Evolutionary conservation across 73 alveolate species (phyloP).

Genomic region (Blepharisma japonicum): DNA sequence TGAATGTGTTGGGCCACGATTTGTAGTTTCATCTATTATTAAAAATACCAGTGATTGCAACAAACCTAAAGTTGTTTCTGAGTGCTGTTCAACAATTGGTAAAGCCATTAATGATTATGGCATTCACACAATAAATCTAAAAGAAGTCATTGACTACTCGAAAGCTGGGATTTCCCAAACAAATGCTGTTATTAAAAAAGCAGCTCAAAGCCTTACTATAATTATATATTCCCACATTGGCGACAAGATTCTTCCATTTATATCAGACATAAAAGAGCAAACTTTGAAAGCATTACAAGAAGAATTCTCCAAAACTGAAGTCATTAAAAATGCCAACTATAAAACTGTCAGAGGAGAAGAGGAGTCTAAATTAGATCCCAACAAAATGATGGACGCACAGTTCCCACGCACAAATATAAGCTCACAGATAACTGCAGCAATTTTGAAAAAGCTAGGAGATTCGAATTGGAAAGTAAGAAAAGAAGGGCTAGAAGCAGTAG

Average conservation of each 20-base stretch:
- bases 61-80: slow-evolving; percentile 66
- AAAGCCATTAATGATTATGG: slow-evolving; percentile 65
- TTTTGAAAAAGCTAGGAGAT: slow-evolving; percentile 67
- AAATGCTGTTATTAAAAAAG: slow-evolving; percentile 68
- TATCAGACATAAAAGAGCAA: slow-evolving; percentile 79
- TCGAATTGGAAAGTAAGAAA: slow-evolving; percentile 83
- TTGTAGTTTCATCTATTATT: slow-evolving; percentile 47
- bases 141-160: slow-evolving; percentile 76
- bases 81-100: slow-evolving; percentile 49
- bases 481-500: slow-evolving; percentile 68
- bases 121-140: slow-evolving; percentile 57
- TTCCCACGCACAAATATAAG: slow-evolving; percentile 78
- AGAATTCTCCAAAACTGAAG: slow-evolving; percentile 62
- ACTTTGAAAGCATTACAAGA: slow-evolving; percentile 72
- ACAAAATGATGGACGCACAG: slow-evolving; percentile 48
- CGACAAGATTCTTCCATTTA: slow-evolving; percentile 60
- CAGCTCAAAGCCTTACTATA: slow-evolving; percentile 63
- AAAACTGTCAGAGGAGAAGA: slow-evolving; percentile 69
- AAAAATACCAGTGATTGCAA: slow-evolving; percentile 50
- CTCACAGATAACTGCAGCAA: slow-evolving; percentile 61
- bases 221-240: slow-evolving; percentile 75
- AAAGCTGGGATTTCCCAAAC: slow-evolving; percentile 54
- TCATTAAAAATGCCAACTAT: slow-evolving; percentile 51
- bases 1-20: slow-evolving; percentile 61
- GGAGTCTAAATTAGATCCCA: slow-evolving; percentile 42